phyloP scores from a whole-genome alignment of 2,329 filamentous ascomycete species.

The Orbilia javanica region DNA sequence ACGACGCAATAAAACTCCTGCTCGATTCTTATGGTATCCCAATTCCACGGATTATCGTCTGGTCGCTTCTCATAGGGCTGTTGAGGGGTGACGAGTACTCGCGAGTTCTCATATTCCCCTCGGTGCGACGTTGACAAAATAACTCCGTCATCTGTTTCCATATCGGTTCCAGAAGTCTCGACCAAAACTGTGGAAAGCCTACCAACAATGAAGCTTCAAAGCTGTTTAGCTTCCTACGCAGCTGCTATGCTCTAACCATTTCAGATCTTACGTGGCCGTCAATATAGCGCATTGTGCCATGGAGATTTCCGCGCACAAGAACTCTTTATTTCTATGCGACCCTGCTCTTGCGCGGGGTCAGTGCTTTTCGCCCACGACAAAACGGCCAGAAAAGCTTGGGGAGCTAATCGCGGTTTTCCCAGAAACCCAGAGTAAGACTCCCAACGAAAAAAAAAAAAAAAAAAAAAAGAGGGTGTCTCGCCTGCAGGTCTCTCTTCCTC shows the following conservation, averaged over 20 bases:
- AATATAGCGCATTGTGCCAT: conserved; percentile 33
- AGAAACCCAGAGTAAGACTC: conserved; percentile 17
- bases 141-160: conserved; percentile 2
- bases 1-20: conserved; percentile 1
- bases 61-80: conserved; percentile 53
- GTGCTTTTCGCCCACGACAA: conserved; percentile 37
- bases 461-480: conserved; percentile 37
- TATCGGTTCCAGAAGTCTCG: not conserved
- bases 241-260: conserved; percentile 9
- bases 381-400: conserved; percentile 21
- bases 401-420: conserved; percentile 19
- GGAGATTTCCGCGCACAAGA: conserved; percentile 30
- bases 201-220: not conserved
- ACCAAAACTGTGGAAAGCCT: conserved; percentile 8
- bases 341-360: conserved; percentile 27
- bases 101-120: not conserved
- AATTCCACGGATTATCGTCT: conserved; percentile 46
- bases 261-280: conserved; percentile 44
- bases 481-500: conserved; percentile 38
- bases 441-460: conserved; percentile 40
- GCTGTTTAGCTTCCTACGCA: not conserved
- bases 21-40: conserved; percentile 38
- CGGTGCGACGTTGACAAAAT: not conserved
- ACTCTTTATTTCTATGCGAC: conserved; percentile 31
- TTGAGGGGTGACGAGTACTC: not conserved